Conservation (phyloP, 2,329 filamentous ascomycete species). For the Lojkania enalia region DNA sequence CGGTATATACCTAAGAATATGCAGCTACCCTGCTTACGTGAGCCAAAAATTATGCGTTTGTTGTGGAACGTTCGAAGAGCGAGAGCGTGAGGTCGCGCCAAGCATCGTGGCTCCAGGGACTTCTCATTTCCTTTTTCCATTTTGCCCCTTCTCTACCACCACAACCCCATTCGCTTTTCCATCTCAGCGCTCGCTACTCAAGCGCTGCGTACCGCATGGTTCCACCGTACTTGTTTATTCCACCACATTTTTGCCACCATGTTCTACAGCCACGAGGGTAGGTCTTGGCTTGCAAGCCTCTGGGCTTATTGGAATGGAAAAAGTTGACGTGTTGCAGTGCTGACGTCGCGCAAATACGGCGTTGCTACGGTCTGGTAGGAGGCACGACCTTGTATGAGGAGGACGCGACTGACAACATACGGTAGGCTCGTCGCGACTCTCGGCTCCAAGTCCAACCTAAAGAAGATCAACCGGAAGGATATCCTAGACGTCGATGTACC, state of each 20-base stretch:
- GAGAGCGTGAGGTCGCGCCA: too few species aligned
- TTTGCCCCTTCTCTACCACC: too few species aligned
- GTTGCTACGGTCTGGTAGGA: constrained; percentile 91
- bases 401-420: constrained; percentile 25
- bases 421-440: constrained; percentile 88
- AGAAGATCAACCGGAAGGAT: constrained; percentile 78
- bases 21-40: too few species aligned
- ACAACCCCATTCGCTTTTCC: too few species aligned
- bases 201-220: too few species aligned
- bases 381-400: neutral
- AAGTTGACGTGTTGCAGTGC: constrained; percentile 55
- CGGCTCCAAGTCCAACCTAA: constrained; percentile 70
- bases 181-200: too few species aligned
- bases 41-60: too few species aligned
- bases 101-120: too few species aligned
- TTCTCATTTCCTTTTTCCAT: too few species aligned
- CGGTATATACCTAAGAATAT: too few species aligned
- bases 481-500: constrained; percentile 86
- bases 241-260: constrained; percentile 54
- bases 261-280: constrained; percentile 97
- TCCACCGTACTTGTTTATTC: constrained; percentile 6
- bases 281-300: constrained; percentile 30
- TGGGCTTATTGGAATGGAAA: neutral
- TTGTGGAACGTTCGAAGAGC: too few species aligned
- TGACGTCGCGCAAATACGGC: constrained; percentile 85